Evolutionary conservation across 2,329 filamentous ascomycete species (phyloP).

Genomic region (Beauveria rudraprayagi): DNA sequence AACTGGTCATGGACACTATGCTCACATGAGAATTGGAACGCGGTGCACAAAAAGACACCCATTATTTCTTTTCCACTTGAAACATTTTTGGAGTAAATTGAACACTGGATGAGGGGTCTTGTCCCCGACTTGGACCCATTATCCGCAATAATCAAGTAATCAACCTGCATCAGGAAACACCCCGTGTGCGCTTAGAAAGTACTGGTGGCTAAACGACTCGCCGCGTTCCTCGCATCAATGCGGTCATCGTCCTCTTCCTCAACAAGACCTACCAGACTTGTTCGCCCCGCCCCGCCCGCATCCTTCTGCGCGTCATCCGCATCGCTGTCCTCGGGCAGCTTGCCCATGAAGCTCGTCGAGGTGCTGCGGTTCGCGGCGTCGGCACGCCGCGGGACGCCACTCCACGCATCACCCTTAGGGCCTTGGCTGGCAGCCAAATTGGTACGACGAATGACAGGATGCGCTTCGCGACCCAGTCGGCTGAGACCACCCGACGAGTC

Average conservation of each 20-base stretch:
- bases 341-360: slow-evolving; percentile 62
- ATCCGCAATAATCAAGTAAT: not conserved
- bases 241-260: slow-evolving; percentile 90
- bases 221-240: slow-evolving; percentile 91
- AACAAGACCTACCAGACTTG: slow-evolving; percentile 50
- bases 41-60: not conserved
- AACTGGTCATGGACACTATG: too few relatives aligned
- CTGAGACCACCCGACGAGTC: slow-evolving; percentile 85
- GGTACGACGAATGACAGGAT: slow-evolving; percentile 64
- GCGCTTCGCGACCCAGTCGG: slow-evolving; percentile 78
- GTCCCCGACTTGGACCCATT: not conserved
- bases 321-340: slow-evolving; percentile 54
- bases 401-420: slow-evolving; percentile 97
- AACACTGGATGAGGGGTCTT: not conserved
- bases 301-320: slow-evolving; percentile 35
- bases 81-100: not conserved
- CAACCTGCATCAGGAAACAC: not conserved
- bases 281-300: slow-evolving; percentile 31
- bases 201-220: slow-evolving; percentile 85
- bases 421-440: slow-evolving; percentile 84
- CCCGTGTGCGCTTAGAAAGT: slow-evolving; percentile 57
- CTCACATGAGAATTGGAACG: too few relatives aligned
- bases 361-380: slow-evolving; percentile 73
- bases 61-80: not conserved
- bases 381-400: slow-evolving; percentile 75